Evolutionary conservation across 2,329 filamentous ascomycete species (phyloP), one percentile per base, ranked within the genome.

Genomic region (Tolypocladium cylindrosporum): DNA sequence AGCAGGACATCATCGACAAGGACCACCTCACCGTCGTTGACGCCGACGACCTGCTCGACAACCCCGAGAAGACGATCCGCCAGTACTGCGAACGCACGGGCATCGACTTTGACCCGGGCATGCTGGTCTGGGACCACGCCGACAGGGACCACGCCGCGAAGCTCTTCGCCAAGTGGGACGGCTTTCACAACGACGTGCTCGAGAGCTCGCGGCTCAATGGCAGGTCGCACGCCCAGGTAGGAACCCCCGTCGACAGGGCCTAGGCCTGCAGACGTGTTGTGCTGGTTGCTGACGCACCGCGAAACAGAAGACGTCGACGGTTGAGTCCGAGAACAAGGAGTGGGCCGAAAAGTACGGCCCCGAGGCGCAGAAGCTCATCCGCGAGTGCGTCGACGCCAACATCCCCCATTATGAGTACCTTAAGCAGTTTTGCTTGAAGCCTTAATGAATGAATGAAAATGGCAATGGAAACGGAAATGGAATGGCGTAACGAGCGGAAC

Each of bases 101-200:
- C 34, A 79, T 97, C 60, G 82, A 89, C 19, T 99, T 88, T 72
- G 77, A 77, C 51, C 83, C 85, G 0, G 77, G 83, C 16, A 96
- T 97, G 92, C 79, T 99, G 61, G 79, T 82, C 59, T 97, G 94
- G 94, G 83, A 89, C 61, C 85, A 87, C 36, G 85, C 87, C 56
- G 87, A 89, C 62, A 86, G 88, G 65, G 85, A 91, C 55, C 77
- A 82, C 61, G 93, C 92, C 3, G 79, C 81, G 63, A 80, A 84
- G 62, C 86, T 86, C 21, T 97, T 97, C 75, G 91, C 92, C 75
- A 97, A 99, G 77, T 97, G 94, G 94, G 89, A 86, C 64, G 94
- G 94, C 13, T 97, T 96, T 76, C 94, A 97, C 72, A 89, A 97
- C 65, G 94, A 97, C 77, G 94, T 91, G 16, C 90, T 97, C 65